Evolutionary conservation across 805 yeast genomes (phyloP), one percentile per base, ranked within the genome.

Genomic region (Myxozyma udenii): DNA sequence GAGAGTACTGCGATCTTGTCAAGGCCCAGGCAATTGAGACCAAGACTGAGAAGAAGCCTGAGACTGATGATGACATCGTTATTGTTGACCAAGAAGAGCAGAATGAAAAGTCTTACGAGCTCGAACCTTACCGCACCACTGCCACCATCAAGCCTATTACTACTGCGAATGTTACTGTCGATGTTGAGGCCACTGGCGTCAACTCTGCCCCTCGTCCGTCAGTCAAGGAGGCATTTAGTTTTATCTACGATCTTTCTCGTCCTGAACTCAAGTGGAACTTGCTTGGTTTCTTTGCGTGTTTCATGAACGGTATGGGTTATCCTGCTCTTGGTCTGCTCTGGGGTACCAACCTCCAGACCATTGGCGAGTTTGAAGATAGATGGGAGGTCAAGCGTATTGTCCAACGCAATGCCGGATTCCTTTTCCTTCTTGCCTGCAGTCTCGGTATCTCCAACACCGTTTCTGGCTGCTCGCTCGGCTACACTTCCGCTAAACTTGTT

Each of bases 1-100:
- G 68, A 37, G 50, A 55, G 53, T 55, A 64, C 53, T 50, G 55
- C 48, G 52, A 51, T 11, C 63, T 66, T 4, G 69, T 66, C 24
- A 52, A 63, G 62, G 61, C 69, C 50, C 55, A 65, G 62, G 59
- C 56, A 35, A 45, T 64, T 16, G 57, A 64, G 35, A 32, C 48
- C 9, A 30, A 43, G 32, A 52, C 46, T 41, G 46, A 49, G 12
- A 50, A 57, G 44, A 30, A 48, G 22, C 50, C 57, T 40, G 55
- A 45, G 23, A 53, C 57, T 36, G 33, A 28, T 9, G 33, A 28
- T 14, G 33, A 28, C 14, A 14, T 9, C 12, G 9, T 28, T 9
- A 28, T 28, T 28, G 41, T 51, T 11, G 26, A 24, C 14, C 46
- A 50, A 2, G 60, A 46, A 30, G 53, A 44, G 18, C 43, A 53